Base-by-base conservation (phyloP, 2,329 filamentous ascomycete species). In the Orbilia ellipsospora region DNA sequence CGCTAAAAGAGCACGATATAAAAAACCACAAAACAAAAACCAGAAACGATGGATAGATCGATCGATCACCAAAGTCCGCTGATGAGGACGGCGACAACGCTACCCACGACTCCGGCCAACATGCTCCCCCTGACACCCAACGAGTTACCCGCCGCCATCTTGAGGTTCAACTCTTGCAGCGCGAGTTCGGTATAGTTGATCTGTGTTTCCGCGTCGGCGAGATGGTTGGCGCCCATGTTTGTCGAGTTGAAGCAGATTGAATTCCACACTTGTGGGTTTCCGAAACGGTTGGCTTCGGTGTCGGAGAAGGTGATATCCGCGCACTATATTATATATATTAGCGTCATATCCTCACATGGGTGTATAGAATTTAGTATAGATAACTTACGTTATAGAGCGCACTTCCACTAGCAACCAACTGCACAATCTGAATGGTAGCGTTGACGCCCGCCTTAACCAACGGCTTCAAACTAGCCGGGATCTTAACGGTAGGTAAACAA, bases 311-410 rank as follows among this genome's bases (percentile, higher is more conserved):
- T 79, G 15, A 79, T 77, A 51, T 79, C 78, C 16, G 78, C 77
- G 45, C 78, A 79, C 78, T 79, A 54, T 60, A 40, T 59, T 20
- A 23, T 40, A 44, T 52, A 64, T 16, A n/a, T 18, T 42, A 16
- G n/a, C 31, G 40, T n/a, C n/a, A n/a, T n/a, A n/a, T n/a, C n/a
- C n/a, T n/a, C n/a, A n/a, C n/a, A n/a, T n/a, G n/a, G n/a, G n/a
- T n/a, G n/a, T n/a, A n/a, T n/a, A n/a, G n/a, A n/a, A n/a, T n/a
- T n/a, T n/a, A n/a, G n/a, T n/a, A n/a, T n/a, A n/a, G n/a, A n/a
- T n/a, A n/a, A 73, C 83, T 73, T 80, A 86, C 85, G 79, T 86
- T 86, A 68, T 85, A 86, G 20, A 86, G 77, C 7, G 82, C 81
- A 61, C 80, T 82, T 0, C 84, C 84, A 0, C 79, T 80, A 20